These are phyloP conservation scores for Skeletonema menzelii DNA, from an alignment of 108 stramenopile species.

Conservation along the genomic window DNA sequence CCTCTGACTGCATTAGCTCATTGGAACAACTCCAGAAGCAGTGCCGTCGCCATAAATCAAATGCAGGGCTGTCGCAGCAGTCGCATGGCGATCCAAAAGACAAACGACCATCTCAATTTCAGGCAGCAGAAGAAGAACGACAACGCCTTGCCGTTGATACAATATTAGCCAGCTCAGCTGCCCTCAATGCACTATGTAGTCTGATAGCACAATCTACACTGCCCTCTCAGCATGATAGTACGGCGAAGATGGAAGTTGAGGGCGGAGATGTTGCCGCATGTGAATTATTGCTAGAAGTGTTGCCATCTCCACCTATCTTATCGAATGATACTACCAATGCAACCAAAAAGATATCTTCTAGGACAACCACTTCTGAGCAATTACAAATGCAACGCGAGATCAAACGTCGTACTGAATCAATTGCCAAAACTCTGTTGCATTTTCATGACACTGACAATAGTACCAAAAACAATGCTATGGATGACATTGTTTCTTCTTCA, in stretches of 20 bases:
- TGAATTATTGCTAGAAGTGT: constrained; percentile 27
- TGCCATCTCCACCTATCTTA: constrained; percentile 7
- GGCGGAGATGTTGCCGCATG: constrained; percentile 38
- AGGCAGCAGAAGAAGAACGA: constrained; percentile 16
- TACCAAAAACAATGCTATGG: constrained; percentile 1
- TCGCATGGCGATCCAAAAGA: constrained; percentile 1
- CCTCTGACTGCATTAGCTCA: constrained; percentile 56
- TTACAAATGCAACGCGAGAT: constrained; percentile 18
- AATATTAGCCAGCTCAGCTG: constrained; percentile 19
- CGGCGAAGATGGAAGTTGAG: constrained; percentile 39
- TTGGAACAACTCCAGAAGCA: constrained; percentile 39
- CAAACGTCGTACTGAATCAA: constrained; percentile 31
- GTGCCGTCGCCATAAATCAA: constrained; percentile 11
- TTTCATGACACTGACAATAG: constrained; percentile 31
- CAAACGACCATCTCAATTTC: not conserved
- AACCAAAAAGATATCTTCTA: not conserved
- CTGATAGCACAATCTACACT: constrained; percentile 22
- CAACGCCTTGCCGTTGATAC: constrained; percentile 13
- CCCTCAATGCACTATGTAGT: constrained; percentile 25
- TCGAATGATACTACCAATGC: not conserved
- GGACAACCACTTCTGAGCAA: constrained; percentile 15
- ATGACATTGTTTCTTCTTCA: not conserved
- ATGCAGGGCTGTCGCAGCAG: not conserved
- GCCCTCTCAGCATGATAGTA: not conserved
- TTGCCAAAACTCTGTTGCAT: constrained; percentile 33